Evolutionary conservation across 176 grass and related monocot genomes (phyloP).

Genomic region (Aegilops speltoides): DNA sequence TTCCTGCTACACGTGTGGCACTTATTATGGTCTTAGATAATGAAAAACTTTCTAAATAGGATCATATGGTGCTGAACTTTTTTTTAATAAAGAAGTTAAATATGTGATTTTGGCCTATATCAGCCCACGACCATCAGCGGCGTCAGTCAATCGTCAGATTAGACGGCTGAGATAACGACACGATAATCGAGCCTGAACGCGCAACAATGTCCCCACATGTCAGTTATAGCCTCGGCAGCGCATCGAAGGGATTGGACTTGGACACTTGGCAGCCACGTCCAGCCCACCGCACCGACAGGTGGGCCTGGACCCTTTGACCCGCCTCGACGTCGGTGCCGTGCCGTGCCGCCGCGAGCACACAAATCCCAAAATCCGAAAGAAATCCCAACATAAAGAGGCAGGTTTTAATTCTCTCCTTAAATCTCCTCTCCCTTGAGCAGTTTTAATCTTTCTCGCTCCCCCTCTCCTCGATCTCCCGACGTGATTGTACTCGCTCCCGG

Average conservation of each 20-base stretch:
- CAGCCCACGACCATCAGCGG: too few relatives aligned
- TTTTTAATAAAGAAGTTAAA: too few relatives aligned
- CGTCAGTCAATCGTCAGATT: too few relatives aligned
- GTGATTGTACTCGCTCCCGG: not conserved
- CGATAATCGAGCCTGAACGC: too few relatives aligned
- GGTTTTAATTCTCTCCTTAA: constrained; percentile 27
- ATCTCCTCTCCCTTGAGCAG: not conserved
- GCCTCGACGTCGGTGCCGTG: constrained; percentile 50
- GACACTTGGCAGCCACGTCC: constrained; percentile 18
- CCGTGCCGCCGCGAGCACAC: constrained; percentile 24
- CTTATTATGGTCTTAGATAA: too few relatives aligned
- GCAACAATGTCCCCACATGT: too few relatives aligned
- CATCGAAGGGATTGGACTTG: not conserved
- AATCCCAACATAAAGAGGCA: constrained; percentile 18
- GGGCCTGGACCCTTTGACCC: constrained; percentile 38
- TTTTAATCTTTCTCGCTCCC: not conserved
- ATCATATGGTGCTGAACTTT: too few relatives aligned
- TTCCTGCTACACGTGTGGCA: too few relatives aligned
- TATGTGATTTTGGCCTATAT: too few relatives aligned
- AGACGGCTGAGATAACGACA: too few relatives aligned
- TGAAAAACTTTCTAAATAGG: too few relatives aligned
- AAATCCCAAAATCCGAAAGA: not conserved
- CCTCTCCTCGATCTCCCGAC: constrained; percentile 17
- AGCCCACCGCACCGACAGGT: constrained; percentile 6
- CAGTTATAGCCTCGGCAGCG: too few relatives aligned